Percentiles rank a stretch among this genome's conserved stretches.
Conservation (phyloP, 257 asterid species). For the Capsicum chinense region DNA sequence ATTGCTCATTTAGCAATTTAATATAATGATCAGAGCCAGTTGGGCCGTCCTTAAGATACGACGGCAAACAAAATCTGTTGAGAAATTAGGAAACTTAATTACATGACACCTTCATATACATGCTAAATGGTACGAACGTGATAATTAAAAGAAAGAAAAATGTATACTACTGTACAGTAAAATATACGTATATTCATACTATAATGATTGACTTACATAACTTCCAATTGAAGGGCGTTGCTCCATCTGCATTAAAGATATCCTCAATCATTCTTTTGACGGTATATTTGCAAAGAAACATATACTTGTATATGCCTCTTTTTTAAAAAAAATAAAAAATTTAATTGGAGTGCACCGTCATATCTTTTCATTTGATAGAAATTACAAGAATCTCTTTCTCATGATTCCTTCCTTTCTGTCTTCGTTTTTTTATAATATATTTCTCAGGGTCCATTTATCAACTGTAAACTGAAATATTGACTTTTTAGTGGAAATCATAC, state of each 20-base stretch:
- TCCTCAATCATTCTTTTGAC: background rate
- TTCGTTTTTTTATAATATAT: background rate
- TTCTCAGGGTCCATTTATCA: background rate
- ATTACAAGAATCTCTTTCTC: background rate
- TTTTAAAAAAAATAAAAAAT: no score
- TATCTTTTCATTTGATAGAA: background rate
- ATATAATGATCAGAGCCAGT: background rate
- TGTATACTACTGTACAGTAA: background rate
- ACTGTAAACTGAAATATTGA: conserved; percentile 21
- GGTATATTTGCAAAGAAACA: conserved; percentile 14
- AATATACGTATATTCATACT: background rate
- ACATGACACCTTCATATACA: background rate
- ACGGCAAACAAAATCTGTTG: conserved; percentile 26
- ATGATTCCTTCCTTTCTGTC: background rate
- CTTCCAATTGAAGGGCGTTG: conserved; percentile 9
- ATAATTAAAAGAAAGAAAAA: background rate
- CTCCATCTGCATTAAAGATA: background rate
- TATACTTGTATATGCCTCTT: background rate
- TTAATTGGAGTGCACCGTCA: conserved; percentile 17
- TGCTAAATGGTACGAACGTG: conserved; percentile 7
- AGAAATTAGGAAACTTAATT: background rate
- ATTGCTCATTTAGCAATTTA: background rate
- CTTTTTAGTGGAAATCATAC: conserved; percentile 14
- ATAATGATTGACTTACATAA: background rate
- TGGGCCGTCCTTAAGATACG: conserved; percentile 28